Base-by-base conservation (phyloP, 2,329 filamentous ascomycete genomes). In the Nemania serpens region DNA sequence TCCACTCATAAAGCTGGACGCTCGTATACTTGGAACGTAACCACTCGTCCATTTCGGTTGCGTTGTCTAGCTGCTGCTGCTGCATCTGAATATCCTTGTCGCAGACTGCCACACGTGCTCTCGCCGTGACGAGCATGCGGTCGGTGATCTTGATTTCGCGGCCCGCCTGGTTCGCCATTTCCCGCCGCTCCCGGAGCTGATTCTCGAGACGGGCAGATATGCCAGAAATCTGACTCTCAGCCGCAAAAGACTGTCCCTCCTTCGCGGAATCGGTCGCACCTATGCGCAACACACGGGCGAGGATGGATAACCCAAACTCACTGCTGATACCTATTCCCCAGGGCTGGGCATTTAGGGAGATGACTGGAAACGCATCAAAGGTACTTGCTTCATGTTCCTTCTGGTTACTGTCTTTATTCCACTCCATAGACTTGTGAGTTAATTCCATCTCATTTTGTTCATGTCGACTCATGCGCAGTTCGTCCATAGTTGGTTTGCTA, bases 181-280 rank as follows among this genome's bases (percentile, higher is more conserved):
- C 17, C 9, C 49, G 48, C 37, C 48, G 55, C 41, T 58, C 55
- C 9, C 41, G 55, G 17, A 53, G 41, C 41, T 53, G 55, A 18
- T 43, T 39, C 41, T 43, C 41, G 15, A 43, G 17, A 3, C 41
- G 41, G 3, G 15, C 41, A 2, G 17, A 10, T 13, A 43, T 43
- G 41, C 17, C 17, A 1, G 36, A 4, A 7, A 51, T 2, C 18
- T 20, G 36, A 29, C 45, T 42, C 33, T 56, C 18, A 13, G 17
- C 41, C 29, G 42, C 41, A 1, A 11, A 4, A 9, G n/a, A 34
- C n/a, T 52, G 49, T 10, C 20, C 37, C 20, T 39, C 17, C 17
- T 37, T 39, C 12, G 39, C 20, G 3, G 36, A 13, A 7, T 39
- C 18, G 36, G 36, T 17, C 20, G 37, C n/a, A 18, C 29, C 37